Percentiles rank a stretch among this genome's conserved stretches.
Evolutionary conservation across 768 basidiomycete genomes (phyloP).

Genomic region (Pleurotus sapidus): DNA sequence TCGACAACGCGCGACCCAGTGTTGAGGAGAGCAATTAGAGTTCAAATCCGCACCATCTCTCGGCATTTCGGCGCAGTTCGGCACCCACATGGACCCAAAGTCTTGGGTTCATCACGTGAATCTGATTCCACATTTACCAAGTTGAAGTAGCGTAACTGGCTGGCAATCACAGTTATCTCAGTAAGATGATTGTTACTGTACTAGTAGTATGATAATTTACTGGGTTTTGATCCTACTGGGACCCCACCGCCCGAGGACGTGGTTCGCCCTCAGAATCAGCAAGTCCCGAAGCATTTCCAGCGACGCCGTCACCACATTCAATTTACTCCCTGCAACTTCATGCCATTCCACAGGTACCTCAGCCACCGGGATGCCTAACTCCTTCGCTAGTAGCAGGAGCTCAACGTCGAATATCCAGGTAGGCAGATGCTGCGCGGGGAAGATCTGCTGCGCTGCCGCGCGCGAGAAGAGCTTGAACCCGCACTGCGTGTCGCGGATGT

Average conservation of each 20-base stretch:
- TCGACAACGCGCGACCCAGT: no score
- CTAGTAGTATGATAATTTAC: background rate
- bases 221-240: slow-evolving; percentile 14
- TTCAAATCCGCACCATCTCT: no score
- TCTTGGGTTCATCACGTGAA: no score
- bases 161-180: no score
- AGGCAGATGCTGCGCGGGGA: slow-evolving; percentile 81
- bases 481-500: slow-evolving; percentile 93
- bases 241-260: slow-evolving; percentile 75
- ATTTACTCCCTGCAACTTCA: slow-evolving; percentile 90
- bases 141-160: no score
- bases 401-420: slow-evolving; percentile 99
- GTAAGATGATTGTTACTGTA: no score
- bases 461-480: slow-evolving; percentile 97
- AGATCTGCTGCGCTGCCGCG: slow-evolving; percentile 74
- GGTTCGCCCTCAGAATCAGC: slow-evolving; percentile 79
- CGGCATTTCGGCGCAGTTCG: no score
- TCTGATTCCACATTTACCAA: no score
- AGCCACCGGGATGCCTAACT: slow-evolving; percentile 70
- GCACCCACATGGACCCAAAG: no score
- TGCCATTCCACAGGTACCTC: slow-evolving; percentile 94
- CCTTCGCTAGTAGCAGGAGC: slow-evolving; percentile 80
- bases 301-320: slow-evolving; percentile 81
- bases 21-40: no score
- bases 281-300: slow-evolving; percentile 89